A percentile compares a stretch with the other conserved stretches of the same genome.
Conservation (phyloP, 2,329 filamentous ascomycete species). For the Huntiella bhutanensis region DNA sequence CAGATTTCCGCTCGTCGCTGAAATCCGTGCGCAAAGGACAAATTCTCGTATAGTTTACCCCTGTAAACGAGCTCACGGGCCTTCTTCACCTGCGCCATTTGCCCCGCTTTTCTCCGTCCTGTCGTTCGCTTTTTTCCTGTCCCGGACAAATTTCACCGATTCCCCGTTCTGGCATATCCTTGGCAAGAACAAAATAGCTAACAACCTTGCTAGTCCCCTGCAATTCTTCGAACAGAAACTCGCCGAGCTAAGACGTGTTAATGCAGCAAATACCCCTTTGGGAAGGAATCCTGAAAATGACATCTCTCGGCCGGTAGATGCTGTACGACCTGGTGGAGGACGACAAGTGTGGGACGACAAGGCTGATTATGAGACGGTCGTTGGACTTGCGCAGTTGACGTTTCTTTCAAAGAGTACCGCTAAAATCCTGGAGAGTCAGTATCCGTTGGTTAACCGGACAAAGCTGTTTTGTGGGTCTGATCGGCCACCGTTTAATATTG, state of each 20-base stretch:
- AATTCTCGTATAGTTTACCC: too few relatives aligned
- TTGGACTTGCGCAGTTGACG: not conserved
- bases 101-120: too few relatives aligned
- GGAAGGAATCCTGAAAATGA: not conserved
- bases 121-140: too few relatives aligned
- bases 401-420: not conserved
- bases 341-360: too few relatives aligned
- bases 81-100: too few relatives aligned
- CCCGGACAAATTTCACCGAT: too few relatives aligned
- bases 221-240: constrained; percentile 1
- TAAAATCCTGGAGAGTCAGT: not conserved
- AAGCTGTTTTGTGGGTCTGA: constrained; percentile 14
- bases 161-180: too few relatives aligned
- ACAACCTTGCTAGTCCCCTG: not conserved
- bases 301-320: not conserved
- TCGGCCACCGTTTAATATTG: constrained; percentile 14
- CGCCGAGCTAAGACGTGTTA: not conserved
- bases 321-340: not conserved
- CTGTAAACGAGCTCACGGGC: too few relatives aligned
- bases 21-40: too few relatives aligned
- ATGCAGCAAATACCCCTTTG: not conserved
- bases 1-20: too few relatives aligned
- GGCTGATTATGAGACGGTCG: not conserved
- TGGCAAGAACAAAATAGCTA: too few relatives aligned
- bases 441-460: constrained; percentile 9